Evolutionary conservation across 306 rosid genomes (phyloP), one percentile per base, ranked within the genome.

Genomic region (Sophora flavescens): DNA sequence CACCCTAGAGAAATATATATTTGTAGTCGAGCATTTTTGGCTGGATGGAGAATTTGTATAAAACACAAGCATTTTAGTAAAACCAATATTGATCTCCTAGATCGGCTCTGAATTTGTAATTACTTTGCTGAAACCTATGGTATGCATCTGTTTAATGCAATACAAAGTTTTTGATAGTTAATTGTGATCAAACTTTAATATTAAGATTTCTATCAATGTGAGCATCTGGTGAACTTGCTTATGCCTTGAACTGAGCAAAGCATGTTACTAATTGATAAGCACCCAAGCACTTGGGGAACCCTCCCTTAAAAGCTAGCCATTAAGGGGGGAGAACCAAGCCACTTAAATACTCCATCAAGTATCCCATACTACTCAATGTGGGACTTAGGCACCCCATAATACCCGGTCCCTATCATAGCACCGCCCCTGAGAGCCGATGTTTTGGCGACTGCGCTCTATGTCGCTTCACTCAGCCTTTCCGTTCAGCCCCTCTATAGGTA

Each of bases 161-260:
- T 70, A 51, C 17, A 42, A 13, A 14, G 35, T 44, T 61, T 36
- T 36, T 62, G 32, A 12, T 53, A 44, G 39, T 63, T 38, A 13
- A 69, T 65, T 56, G 17, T 72, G 70, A 51, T 30, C 36, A 57
- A 14, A 26, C 35, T 58, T 72, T 16, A 13, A 56, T 5, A 14
- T 44, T 75, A 56, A 56, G 53, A 67, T 74, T 58, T 68, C 67
- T 67, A 68, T 53, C 50, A 15, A 26, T 16, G 10, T 22, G 45
- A 75, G 47, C 33, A 39, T 59, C 57, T 58, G 4, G 56, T 36
- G 47, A 79, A 66, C 18, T 56, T 53, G 39, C 22, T 80, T 41
- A 35, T 58, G 57, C 59, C 64, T 22, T 73, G 33, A 35, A 28
- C 26, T 26, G 32, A 59, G 36, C 17, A 50, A 38, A 30, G 52